Conservation (phyloP, 2,329 filamentous ascomycete genomes). For the Stylonectria norvegica region DNA sequence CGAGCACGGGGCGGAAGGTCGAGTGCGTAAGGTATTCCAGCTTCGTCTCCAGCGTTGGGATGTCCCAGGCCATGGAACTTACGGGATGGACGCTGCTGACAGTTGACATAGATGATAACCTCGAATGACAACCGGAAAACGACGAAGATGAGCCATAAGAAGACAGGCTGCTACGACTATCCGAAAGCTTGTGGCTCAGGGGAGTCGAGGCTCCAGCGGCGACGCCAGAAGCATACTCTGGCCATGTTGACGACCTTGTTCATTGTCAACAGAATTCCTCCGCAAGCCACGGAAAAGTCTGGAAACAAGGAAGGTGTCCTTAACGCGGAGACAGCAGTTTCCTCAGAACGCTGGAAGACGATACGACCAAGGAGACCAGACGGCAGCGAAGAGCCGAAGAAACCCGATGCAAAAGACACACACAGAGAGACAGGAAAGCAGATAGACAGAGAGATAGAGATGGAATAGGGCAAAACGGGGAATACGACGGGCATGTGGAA, state of each 20-base stretch:
- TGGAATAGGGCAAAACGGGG: too few relatives aligned
- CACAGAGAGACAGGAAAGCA: too few relatives aligned
- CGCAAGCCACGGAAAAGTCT: neutral
- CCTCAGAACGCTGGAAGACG: too few relatives aligned
- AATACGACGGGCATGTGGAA: too few relatives aligned
- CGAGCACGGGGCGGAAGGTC: constrained; percentile 8
- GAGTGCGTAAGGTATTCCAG: constrained; percentile 25
- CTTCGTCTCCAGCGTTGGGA: constrained; percentile 37
- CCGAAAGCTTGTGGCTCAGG: constrained; percentile 36
- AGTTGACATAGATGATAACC: constrained; percentile 53
- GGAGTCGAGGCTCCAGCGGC: constrained; percentile 3
- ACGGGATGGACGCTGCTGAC: constrained; percentile 40
- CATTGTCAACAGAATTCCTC: constrained; percentile 8
- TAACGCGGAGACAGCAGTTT: too few relatives aligned
- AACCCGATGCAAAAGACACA: too few relatives aligned
- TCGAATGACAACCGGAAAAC: constrained; percentile 46
- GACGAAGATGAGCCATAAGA: constrained; percentile 47
- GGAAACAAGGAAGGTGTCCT: too few relatives aligned
- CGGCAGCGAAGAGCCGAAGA: too few relatives aligned
- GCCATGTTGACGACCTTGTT: constrained; percentile 21
- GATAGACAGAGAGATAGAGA: too few relatives aligned
- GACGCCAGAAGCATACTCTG: constrained; percentile 15
- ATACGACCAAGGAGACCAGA: too few relatives aligned
- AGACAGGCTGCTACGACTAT: constrained; percentile 52
- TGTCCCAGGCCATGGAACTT: constrained; percentile 34